A percentile compares a stretch with the other conserved stretches of the same genome.
These are phyloP conservation scores for Gracilaria gracilis DNA, from an alignment of 23 red algal species.

Conservation along the genomic window DNA sequence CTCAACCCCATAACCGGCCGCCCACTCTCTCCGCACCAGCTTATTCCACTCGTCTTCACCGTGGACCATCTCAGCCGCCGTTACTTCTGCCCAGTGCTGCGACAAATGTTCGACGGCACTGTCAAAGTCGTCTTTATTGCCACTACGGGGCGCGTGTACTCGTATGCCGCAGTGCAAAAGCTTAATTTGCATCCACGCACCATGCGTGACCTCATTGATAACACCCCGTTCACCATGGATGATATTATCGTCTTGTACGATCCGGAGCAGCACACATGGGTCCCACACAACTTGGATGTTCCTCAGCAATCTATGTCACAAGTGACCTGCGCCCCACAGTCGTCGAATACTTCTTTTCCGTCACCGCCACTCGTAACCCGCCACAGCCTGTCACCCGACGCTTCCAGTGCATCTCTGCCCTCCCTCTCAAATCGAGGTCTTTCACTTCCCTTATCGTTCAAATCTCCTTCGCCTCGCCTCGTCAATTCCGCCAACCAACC, in stretches of 20 bases:
- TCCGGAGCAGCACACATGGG: slow-evolving; percentile 28
- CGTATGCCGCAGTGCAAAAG: slow-evolving; percentile 41
- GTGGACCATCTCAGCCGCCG: slow-evolving; percentile 18
- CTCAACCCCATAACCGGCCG: slow-evolving; percentile 35
- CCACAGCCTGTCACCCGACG: slow-evolving; percentile 4
- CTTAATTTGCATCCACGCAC: slow-evolving; percentile 37
- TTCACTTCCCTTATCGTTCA: neutral
- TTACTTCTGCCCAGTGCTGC: slow-evolving; percentile 51
- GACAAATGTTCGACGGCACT: slow-evolving; percentile 9
- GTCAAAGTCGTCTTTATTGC: slow-evolving; percentile 52
- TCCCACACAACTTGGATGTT: neutral
- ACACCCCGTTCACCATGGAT: slow-evolving; percentile 45
- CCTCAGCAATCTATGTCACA: neutral
- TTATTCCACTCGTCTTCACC: slow-evolving; percentile 45
- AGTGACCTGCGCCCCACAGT: neutral
- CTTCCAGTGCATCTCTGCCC: neutral
- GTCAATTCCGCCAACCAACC: neutral
- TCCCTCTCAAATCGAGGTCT: neutral
- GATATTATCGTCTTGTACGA: slow-evolving; percentile 59
- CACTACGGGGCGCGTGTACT: slow-evolving; percentile 56
- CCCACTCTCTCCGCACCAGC: slow-evolving; percentile 25
- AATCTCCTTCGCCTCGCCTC: neutral
- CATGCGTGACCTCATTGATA: slow-evolving; percentile 42
- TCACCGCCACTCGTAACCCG: slow-evolving; percentile 1
- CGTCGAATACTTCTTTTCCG: slow-evolving; percentile 20